These are phyloP conservation scores for Deinandra increscens DNA, from an alignment of 129 eudicot genomes.

Conservation along the genomic window DNA sequence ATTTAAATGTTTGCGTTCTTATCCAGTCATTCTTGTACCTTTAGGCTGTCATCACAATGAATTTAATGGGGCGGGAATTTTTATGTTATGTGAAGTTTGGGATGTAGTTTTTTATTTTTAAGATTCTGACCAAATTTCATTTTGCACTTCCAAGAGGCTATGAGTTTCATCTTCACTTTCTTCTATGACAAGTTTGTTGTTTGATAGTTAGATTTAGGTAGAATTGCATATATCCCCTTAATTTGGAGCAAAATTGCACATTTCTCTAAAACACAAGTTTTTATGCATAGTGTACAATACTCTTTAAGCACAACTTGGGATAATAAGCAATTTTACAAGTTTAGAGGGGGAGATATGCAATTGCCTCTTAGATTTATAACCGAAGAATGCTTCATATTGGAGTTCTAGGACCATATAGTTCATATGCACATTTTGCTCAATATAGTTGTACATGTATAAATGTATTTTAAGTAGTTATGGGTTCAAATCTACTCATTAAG, in stretches of 20 bases:
- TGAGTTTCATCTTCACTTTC: background rate
- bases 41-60: background rate
- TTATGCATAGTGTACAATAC: too few species aligned
- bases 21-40: conserved; percentile 7
- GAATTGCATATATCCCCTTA: too few species aligned
- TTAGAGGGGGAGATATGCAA: too few species aligned
- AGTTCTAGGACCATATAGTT: background rate
- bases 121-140: background rate
- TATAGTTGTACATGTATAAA: background rate
- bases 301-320: too few species aligned
- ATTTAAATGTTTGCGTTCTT: background rate
- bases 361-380: background rate
- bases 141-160: background rate
- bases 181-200: background rate
- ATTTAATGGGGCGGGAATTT: background rate
- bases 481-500: background rate
- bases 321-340: too few species aligned
- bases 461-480: background rate
- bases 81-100: conserved; percentile 4
- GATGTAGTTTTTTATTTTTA: background rate
- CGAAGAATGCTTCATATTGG: background rate
- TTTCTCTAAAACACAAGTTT: too few species aligned
- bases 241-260: too few species aligned
- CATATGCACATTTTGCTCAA: background rate
- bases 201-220: background rate